phyloP scores from a whole-genome alignment of 768 basidiomycete genomes.

The Psilocybe subaeruginosa region DNA sequence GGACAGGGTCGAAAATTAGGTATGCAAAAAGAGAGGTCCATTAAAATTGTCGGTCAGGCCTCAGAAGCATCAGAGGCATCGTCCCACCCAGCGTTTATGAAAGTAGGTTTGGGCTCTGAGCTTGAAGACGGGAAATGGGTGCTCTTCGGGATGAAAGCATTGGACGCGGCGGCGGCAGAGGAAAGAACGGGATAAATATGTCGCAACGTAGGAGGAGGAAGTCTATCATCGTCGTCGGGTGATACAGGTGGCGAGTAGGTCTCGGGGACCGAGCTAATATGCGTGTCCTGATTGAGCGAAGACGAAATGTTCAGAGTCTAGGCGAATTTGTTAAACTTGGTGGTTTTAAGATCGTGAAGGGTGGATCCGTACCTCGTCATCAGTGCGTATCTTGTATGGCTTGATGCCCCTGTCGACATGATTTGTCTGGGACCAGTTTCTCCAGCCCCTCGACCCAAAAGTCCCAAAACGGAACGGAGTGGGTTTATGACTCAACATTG shows the following conservation, averaged over 20 bases:
- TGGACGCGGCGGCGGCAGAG: constrained; percentile 17
- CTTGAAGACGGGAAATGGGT: constrained; percentile 36
- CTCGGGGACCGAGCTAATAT: constrained; percentile 20
- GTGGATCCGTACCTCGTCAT: constrained; percentile 26
- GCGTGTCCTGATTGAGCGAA: not conserved
- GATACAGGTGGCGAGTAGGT: constrained; percentile 22
- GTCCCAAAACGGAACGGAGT: constrained; percentile 33
- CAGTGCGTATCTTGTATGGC: constrained; percentile 2
- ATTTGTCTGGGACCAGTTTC: no score
- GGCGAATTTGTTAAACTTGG: not conserved
- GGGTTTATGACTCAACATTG: constrained; percentile 56
- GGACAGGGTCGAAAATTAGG: not conserved
- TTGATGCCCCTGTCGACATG: not conserved
- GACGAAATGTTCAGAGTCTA: not conserved
- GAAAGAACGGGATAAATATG: constrained; percentile 30
- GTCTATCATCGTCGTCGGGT: constrained; percentile 18
- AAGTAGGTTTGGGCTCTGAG: constrained; percentile 47
- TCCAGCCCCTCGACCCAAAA: no score
- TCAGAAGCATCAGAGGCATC: constrained; percentile 46
- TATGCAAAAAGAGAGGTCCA: not conserved
- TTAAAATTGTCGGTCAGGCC: constrained; percentile 11
- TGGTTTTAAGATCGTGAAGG: not conserved
- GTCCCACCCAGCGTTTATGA: constrained; percentile 63
- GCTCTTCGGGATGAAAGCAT: constrained; percentile 26
- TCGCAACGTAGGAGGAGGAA: constrained; percentile 24